phyloP scores from a whole-genome alignment of 345 rosid genomes.

The Tarenaya hassleriana region DNA sequence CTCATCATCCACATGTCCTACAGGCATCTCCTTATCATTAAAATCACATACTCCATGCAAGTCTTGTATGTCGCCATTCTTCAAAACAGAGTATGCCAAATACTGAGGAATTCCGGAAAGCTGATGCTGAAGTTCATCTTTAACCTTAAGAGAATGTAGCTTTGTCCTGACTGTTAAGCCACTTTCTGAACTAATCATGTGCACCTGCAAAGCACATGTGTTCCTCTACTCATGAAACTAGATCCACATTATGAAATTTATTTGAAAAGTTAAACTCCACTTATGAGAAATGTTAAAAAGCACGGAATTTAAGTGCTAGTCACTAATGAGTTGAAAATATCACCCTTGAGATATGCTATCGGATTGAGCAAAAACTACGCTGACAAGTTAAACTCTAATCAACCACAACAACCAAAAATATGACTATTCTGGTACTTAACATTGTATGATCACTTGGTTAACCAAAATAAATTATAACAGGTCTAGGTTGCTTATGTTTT shows the following conservation, averaged over 20 bases:
- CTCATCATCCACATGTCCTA: slow-evolving; percentile 58
- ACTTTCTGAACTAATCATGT: slow-evolving; percentile 56
- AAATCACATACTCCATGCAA: slow-evolving; percentile 30
- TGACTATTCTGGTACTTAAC: slow-evolving; percentile 11
- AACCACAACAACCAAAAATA: slow-evolving; percentile 6
- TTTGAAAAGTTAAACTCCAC: slow-evolving; percentile 3
- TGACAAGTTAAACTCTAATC: slow-evolving; percentile 6
- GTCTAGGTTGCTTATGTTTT: too few relatives aligned
- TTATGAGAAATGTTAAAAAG: neutral
- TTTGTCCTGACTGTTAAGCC: slow-evolving; percentile 71
- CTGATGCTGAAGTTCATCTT: slow-evolving; percentile 81
- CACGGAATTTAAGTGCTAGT: neutral
- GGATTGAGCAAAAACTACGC: slow-evolving; percentile 13
- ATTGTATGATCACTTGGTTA: slow-evolving; percentile 13
- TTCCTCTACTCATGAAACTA: slow-evolving; percentile 19
- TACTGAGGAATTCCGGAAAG: slow-evolving; percentile 47
- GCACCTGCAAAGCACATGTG: slow-evolving; percentile 49
- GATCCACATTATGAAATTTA: slow-evolving; percentile 3
- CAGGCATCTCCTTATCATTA: slow-evolving; percentile 35
- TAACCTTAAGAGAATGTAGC: slow-evolving; percentile 85
- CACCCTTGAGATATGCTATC: slow-evolving; percentile 4
- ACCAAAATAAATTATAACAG: neutral
- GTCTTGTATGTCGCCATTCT: slow-evolving; percentile 42
- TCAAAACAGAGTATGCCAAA: slow-evolving; percentile 75
- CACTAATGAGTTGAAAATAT: slow-evolving; percentile 4